Conservation (phyloP, 352 stramenopile genomes). For the Thraustochytrium striatum region DNA sequence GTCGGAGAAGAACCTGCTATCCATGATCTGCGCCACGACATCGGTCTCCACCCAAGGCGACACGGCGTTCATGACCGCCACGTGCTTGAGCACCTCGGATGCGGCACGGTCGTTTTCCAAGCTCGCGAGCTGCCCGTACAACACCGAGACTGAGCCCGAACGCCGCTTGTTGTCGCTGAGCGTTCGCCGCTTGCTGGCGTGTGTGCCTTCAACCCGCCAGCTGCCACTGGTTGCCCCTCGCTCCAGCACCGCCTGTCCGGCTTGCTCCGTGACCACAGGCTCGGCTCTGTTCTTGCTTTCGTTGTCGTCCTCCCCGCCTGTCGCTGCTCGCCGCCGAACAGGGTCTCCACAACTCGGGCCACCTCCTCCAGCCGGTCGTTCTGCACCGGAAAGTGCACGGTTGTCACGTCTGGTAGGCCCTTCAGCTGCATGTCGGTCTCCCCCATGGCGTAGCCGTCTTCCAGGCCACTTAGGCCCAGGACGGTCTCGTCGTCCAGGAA, state of each 20-base stretch:
- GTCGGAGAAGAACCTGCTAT: background rate
- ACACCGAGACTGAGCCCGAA: background rate
- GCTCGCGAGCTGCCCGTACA: background rate
- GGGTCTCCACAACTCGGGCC: background rate
- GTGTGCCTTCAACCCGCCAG: no score
- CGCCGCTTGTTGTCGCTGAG: background rate
- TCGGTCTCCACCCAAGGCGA: background rate
- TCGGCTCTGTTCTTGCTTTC: background rate
- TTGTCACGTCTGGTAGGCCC: background rate
- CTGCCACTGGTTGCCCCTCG: no score
- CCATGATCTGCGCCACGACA: background rate
- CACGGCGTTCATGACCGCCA: constrained; percentile 15
- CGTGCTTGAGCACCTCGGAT: constrained; percentile 39
- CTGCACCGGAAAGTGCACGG: background rate
- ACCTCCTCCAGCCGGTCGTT: background rate
- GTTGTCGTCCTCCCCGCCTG: background rate
- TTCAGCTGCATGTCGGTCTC: background rate
- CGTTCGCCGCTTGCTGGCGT: background rate
- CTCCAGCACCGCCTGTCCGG: no score
- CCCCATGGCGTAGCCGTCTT: background rate
- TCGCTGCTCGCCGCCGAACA: no score
- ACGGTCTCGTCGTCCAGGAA: constrained; percentile 20
- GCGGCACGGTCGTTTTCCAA: no score
- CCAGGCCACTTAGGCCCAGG: background rate
- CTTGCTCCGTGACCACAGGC: no score